Conservation (phyloP, 225 moss, liverwort and hornwort genomes). For the Rhytidiadelphus loreus region DNA sequence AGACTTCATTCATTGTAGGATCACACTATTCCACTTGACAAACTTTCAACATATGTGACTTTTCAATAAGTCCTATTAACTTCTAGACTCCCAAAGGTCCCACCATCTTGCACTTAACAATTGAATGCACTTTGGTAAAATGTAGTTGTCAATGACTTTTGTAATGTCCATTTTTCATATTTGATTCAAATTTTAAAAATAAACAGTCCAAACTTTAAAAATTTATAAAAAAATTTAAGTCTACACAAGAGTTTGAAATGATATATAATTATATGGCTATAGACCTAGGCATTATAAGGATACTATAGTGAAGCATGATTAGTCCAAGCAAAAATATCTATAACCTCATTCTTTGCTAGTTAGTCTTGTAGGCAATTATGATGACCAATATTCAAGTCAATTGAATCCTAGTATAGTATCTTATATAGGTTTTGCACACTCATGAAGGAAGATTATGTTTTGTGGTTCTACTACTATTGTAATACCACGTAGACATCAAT, state of each 20-base stretch:
- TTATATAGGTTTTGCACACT: too few species aligned
- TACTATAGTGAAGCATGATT: background rate
- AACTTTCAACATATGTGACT: background rate
- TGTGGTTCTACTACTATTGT: too few species aligned
- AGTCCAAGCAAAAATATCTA: rapidly evolving
- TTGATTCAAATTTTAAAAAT: background rate
- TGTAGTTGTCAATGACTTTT: background rate
- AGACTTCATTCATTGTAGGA: background rate
- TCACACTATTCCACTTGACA: background rate
- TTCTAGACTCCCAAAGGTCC: background rate
- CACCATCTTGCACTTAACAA: background rate
- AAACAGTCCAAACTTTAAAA: background rate
- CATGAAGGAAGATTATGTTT: too few species aligned
- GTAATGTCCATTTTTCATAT: background rate
- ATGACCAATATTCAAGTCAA: background rate
- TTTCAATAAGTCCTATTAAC: background rate
- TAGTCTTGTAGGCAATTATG: rapidly evolving
- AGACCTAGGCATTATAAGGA: background rate
- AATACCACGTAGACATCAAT: background rate
- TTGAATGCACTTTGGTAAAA: background rate
- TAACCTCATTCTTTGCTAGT: background rate
- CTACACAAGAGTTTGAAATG: background rate
- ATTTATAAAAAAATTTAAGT: background rate
- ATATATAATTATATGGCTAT: background rate
- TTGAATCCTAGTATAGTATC: too few species aligned